Base-by-base conservation (phyloP, 1,284 basidiomycete species). In the Coniferiporia sulphurascens region DNA sequence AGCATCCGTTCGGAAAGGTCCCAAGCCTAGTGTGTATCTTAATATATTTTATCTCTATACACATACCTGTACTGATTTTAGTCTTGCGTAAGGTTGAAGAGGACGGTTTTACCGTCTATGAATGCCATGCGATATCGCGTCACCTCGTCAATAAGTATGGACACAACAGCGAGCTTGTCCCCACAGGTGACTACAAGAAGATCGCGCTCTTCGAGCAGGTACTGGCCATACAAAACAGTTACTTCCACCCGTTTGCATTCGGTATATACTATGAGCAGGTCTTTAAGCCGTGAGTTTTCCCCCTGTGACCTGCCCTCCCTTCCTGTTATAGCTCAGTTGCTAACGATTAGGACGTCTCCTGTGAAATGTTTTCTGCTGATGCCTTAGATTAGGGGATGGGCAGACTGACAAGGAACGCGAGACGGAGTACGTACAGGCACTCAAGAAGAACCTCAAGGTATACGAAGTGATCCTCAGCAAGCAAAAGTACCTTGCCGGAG, bases 241-340 rank as follows among this genome's bases (percentile, higher is more conserved):
- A 84, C 70, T 86, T 85, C 62, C 77, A 85, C 59, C 70, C 74
- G 0, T 71, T 63, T 56, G 80, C 75, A 7, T 63, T 64, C 19
- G 70, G 67, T 8, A 71, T 81, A 22, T 73, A 74, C 7, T 58
- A 55, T 4, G 79, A 85, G 71, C 75, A 73, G 63, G 65, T 38
- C 36, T 38, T 38, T 13, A 38, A 38, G 36, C 36, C 36, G 36
- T 38, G 36, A 38, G 36, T 38, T 7, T 38, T 7, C n/a, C n/a
- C n/a, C n/a, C n/a, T n/a, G 7, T n/a, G 2, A 6, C 13, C 10
- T 27, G 13, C n/a, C n/a, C n/a, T n/a, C n/a, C 21, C 35, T 19
- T 34, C 1, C 10, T 5, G 21, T 3, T 3, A 1, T 13, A n/a
- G n/a, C n/a, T n/a, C n/a, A n/a, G n/a, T n/a, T n/a, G n/a, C n/a